Conservation (phyloP, 1,284 basidiomycete species). For the Fomitopsis betulina region DNA sequence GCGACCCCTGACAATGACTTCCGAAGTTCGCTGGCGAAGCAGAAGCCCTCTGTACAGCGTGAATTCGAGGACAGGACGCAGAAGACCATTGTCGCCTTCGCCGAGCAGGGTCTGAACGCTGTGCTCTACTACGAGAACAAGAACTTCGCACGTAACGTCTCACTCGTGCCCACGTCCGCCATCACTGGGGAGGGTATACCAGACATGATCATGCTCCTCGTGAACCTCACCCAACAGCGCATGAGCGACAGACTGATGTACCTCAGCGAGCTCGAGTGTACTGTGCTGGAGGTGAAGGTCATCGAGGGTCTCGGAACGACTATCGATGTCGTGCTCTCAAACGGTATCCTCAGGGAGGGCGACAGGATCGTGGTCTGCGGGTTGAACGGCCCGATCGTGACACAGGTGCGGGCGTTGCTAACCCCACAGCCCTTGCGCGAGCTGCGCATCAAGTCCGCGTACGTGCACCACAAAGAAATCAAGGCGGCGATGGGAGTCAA, state of each 20-base stretch:
- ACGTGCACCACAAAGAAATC: conserved; percentile 98
- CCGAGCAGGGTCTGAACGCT: conserved; percentile 96
- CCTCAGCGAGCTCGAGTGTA: conserved; percentile 96
- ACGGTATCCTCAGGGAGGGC: conserved; percentile 90
- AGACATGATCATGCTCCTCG: conserved; percentile 99
- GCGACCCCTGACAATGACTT: conserved; percentile 90
- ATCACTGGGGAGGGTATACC: conserved; percentile 98
- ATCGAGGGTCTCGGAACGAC: conserved; percentile 98
- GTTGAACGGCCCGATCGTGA: conserved; percentile 96
- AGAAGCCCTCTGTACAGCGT: conserved; percentile 76
- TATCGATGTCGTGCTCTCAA: conserved; percentile 95
- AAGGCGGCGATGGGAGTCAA: conserved; percentile 98
- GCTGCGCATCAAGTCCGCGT: conserved; percentile 95
- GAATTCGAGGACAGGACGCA: conserved; percentile 91
- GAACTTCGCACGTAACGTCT: conserved; percentile 91
- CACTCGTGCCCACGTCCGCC: conserved; percentile 96
- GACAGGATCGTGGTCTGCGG: conserved; percentile 97
- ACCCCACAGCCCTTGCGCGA: conserved; percentile 98
- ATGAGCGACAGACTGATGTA: conserved; percentile 99
- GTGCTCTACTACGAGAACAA: conserved; percentile 98
- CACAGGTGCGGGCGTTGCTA: conserved; percentile 89
- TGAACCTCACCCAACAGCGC: conserved; percentile 96
- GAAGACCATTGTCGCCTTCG: conserved; percentile 89
- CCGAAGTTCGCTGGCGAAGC: conserved; percentile 88
- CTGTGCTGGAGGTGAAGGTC: conserved; percentile 99